Conservation (phyloP, 2,329 filamentous ascomycete genomes). For the Trichophaea hybrida region DNA sequence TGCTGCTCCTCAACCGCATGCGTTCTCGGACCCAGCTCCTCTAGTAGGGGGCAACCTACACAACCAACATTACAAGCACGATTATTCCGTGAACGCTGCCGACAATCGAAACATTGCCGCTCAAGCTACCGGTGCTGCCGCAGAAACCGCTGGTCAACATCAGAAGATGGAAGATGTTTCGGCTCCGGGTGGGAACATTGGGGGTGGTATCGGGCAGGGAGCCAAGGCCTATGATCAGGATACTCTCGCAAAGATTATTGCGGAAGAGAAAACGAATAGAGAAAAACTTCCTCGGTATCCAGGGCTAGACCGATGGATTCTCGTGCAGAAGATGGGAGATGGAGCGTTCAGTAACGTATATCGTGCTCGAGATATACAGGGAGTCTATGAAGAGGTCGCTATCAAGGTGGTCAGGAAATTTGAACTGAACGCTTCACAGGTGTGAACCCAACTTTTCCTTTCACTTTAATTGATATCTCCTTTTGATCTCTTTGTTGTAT, state of each 20-base stretch:
- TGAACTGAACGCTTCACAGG: constrained; percentile 98
- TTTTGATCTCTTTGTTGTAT: constrained; percentile 27
- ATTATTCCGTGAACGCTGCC: constrained; percentile 49
- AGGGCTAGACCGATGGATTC: constrained; percentile 68
- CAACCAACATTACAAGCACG: constrained; percentile 40
- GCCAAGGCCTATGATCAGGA: constrained; percentile 36
- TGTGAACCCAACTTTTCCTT: constrained; percentile 42
- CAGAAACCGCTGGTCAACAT: constrained; percentile 47
- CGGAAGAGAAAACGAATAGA: constrained; percentile 77
- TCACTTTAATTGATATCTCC: constrained; percentile 28
- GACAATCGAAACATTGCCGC: constrained; percentile 51
- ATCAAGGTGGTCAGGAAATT: constrained; percentile 99
- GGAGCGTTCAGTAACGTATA: constrained; percentile 99
- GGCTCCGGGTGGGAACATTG: constrained; percentile 1
- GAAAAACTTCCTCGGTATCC: constrained; percentile 77
- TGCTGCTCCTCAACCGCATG: constrained; percentile 48
- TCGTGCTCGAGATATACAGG: constrained; percentile 61
- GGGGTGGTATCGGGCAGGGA: constrained; percentile 11
- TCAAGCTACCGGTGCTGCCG: constrained; percentile 51
- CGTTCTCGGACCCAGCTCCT: constrained; percentile 35
- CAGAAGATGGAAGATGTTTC: constrained; percentile 35
- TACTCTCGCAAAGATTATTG: constrained; percentile 71
- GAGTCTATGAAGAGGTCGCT: constrained; percentile 64
- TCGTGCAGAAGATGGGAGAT: constrained; percentile 95
- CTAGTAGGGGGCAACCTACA: constrained; percentile 30